A percentile compares a stretch with the other conserved stretches of the same genome.
Conservation (phyloP, 768 basidiomycete species). For the Tricholoma terreum region DNA sequence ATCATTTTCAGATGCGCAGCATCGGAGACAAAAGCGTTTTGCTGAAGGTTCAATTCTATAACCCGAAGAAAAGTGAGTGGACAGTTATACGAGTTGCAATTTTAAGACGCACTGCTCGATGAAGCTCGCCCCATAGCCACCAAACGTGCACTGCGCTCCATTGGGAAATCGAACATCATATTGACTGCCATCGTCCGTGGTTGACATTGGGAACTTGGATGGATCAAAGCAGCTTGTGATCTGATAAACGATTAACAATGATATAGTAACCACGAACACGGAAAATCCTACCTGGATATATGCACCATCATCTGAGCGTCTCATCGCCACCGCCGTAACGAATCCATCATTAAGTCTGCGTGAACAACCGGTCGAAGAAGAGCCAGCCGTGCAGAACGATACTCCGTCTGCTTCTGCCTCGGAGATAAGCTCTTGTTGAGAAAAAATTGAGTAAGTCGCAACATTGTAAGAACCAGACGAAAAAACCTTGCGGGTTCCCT, state of each 20-base stretch:
- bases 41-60: conserved; percentile 44
- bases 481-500: too few species aligned
- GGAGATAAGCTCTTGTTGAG: conserved; percentile 17
- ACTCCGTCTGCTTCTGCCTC: conserved; percentile 20
- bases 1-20: conserved; percentile 39
- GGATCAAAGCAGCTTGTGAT: conserved; percentile 21
- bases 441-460: too few species aligned
- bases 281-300: conserved; percentile 14
- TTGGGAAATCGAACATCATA: conserved; percentile 50
- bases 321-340: conserved; percentile 15
- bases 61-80: neutral
- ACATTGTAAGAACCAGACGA: too few species aligned
- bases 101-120: conserved; percentile 41
- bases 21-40: conserved; percentile 47
- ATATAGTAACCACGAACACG: neutral
- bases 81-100: neutral
- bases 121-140: conserved; percentile 50
- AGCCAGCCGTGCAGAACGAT: conserved; percentile 11
- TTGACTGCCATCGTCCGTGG: conserved; percentile 43
- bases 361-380: conserved; percentile 7
- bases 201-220: conserved; percentile 13
- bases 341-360: conserved; percentile 14
- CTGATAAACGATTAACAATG: conserved; percentile 2
- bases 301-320: conserved; percentile 13
- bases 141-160: conserved; percentile 51